These are phyloP conservation scores for Helianthus annuus DNA, from an alignment of 129 eudicot species.

Conservation along the genomic window HanXRQr2.0-SUNRISE NC_035440.2:54134143-54134642, in stretches of 20 bases:
- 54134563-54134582: too few species aligned
- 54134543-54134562: too few species aligned
- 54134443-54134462: too few species aligned
- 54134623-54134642: too few species aligned
- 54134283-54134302: background rate
- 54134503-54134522: too few species aligned
- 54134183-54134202: conserved; percentile 12
- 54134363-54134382: background rate
- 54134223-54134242: background rate
- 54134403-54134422: background rate
- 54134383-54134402: conserved; percentile 7
- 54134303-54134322: conserved; percentile 12
- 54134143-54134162: background rate
- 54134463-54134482: too few species aligned
- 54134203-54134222: background rate
- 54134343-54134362: background rate
- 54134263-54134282: conserved; percentile 9
- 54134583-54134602: too few species aligned
- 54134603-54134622: too few species aligned
- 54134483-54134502: too few species aligned
- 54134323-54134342: background rate
- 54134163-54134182: conserved; percentile 15
- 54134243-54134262: conserved; percentile 5
- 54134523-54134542: too few species aligned
- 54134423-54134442: too few species aligned